Percentiles rank a stretch among this genome's conserved stretches.
phyloP scores from a whole-genome alignment of 768 basidiomycete species.

The Agaricus blazei region DNA sequence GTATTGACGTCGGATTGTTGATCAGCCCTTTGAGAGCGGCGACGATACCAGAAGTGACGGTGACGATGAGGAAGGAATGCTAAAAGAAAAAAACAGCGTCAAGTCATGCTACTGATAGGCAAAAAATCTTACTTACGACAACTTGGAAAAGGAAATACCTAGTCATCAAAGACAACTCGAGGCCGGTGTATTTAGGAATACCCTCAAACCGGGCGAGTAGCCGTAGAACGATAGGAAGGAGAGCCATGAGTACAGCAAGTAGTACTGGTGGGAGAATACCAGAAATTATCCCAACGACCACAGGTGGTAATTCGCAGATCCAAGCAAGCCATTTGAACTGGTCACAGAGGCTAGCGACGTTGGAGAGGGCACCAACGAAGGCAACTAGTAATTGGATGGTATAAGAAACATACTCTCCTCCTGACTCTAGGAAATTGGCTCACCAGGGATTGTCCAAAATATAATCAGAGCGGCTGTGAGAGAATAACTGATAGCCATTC shows the following conservation, averaged over 20 bases:
- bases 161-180: conserved; percentile 90
- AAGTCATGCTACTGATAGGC: neutral
- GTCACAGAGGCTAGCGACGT: conserved; percentile 64
- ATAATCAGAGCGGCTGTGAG: conserved; percentile 78
- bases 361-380: conserved; percentile 84
- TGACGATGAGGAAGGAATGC: conserved; percentile 93
- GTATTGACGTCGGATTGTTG: conserved; percentile 64
- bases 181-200: conserved; percentile 73
- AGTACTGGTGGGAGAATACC: conserved; percentile 87
- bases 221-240: conserved; percentile 77
- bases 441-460: conserved; percentile 83
- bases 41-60: conserved; percentile 79
- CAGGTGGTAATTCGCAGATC: conserved; percentile 66
- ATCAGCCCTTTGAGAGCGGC: conserved; percentile 59
- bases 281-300: conserved; percentile 73
- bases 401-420: too few relatives aligned
- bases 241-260: conserved; percentile 87
- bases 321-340: conserved; percentile 72
- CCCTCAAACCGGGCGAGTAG: conserved; percentile 84
- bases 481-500: conserved; percentile 64
- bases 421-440: neutral
- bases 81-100: conserved; percentile 24
- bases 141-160: conserved; percentile 92
- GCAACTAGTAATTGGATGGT: conserved; percentile 39
- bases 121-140: conserved; percentile 49